Evolutionary conservation across 2,329 filamentous ascomycete species (phyloP), one percentile per base, ranked within the genome.

Genomic region (Periconia sp.): DNA sequence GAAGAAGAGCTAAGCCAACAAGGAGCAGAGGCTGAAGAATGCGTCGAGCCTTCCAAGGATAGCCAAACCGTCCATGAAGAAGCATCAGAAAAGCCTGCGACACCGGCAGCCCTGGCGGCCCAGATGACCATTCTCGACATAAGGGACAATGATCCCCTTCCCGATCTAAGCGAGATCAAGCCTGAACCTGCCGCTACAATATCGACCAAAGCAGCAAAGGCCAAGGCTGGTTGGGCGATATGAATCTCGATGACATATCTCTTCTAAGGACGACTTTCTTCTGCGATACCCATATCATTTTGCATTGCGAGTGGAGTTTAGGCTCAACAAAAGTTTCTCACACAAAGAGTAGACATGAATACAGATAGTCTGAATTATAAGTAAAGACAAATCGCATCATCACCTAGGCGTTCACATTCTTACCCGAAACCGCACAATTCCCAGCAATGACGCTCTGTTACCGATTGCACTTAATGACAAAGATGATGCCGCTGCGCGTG

Each of bases 121-220:
- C 54, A 63, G 19, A 68, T 71, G 65, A 70, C 67, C 7, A 59
- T 69, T 26, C 64, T 71, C 32, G 63, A 69, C 28, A 65, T 71
- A 40, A 48, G 65, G 15, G 65, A 68, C 43, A 66, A 51, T 29
- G 67, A 69, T 31, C 59, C 65, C 0, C 49, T 66, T 6, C 65
- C 66, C 16, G 57, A 61, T 16, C 58, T 69, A 38, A 52, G 43
- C 48, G 59, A 67, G 21, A 53, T 61, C 37, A 67, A 65, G 36
- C 44, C 56, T 3, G 52, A 46, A 11, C 52, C 52, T n/a, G 45
- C 55, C 12, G 54, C 56, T 3, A 40, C 56, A 19, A 63, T 65
- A 28, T 63, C 63, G 8, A 69, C 66, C 11, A 68, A 65, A 48
- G 61, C 61, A 6, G 66, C 66, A 11, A 69, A 69, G 43, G 63